Base-by-base conservation (phyloP, 1,139 yeast genomes). In the Yamadazyma dendronema region DNA sequence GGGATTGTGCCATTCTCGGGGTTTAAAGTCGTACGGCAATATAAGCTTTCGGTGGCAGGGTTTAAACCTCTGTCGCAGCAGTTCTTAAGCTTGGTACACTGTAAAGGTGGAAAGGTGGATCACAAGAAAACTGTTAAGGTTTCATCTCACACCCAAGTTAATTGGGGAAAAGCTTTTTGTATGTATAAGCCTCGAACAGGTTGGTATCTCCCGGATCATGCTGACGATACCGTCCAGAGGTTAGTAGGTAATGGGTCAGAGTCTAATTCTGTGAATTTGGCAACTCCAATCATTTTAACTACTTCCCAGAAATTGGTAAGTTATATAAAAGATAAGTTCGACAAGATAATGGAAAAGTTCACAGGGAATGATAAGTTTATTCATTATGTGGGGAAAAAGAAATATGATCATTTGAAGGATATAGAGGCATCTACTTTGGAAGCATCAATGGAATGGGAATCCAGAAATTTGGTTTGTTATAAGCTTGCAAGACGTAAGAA, bases 401-500 rank as follows among this genome's bases (percentile, higher is more conserved):
- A 53, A 14, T 27, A 40, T 4, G 34, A 47, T 3, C 60, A 56
- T 34, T 35, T 50, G 7, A 35, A 49, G 22, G 67, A 61, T 37
- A 47, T 56, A 4, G 40, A 44, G 28, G 31, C 41, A 0, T 44
- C 61, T 0, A 50, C 53, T 29, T 52, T 61, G 1, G 59, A 53
- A 12, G 48, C 59, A 6, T 50, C 65, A 0, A 36, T 61, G 27
- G 53, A 51, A 30, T 56, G 62, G 61, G 67, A 63, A 40, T 44
- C 62, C 1, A 48, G 60, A 12, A 62, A 65, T 36, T 52, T 74
- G 25, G 64, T 59, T 12, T 81, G 88, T 45, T 82, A 71, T 50
- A 79, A 82, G 43, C 59, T 82, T 44, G 86, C 88, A 1, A 64
- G 92, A 42, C 61, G 82, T 23, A 75, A 76, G 50, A 74, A 77